Percentiles rank a stretch among this genome's conserved stretches.
Evolutionary conservation across 768 basidiomycete genomes (phyloP).

Genomic region (Termitomyces sp.): DNA sequence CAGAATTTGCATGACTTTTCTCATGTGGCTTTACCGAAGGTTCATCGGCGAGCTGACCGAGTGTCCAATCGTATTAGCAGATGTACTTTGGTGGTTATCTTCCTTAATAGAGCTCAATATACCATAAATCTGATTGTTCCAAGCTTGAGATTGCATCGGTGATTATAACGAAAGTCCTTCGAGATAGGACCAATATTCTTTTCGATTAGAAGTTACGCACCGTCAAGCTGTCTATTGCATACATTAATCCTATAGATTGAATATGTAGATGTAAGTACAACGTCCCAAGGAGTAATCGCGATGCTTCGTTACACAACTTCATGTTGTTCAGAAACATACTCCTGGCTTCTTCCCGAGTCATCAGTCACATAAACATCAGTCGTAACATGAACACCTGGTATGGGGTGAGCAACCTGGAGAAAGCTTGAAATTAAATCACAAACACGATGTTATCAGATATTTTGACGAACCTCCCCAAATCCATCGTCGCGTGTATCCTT

Average conservation of each 20-base stretch:
- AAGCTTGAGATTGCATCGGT: background rate
- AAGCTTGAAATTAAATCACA: background rate
- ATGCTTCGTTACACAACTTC: background rate
- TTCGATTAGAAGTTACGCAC: too few species aligned
- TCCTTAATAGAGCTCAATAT: background rate
- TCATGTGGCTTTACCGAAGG: background rate
- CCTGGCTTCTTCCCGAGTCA: background rate
- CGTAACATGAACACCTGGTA: constrained; percentile 2
- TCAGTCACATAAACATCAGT: constrained; percentile 6
- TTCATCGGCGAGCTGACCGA: background rate
- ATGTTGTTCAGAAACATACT: background rate
- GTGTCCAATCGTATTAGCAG: background rate
- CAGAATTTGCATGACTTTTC: too few species aligned
- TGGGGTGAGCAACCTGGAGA: background rate
- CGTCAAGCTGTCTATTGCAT: too few species aligned
- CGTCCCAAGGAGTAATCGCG: too few species aligned
- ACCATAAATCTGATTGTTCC: too few species aligned
- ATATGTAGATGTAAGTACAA: too few species aligned
- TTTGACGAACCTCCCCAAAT: background rate
- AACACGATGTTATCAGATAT: background rate
- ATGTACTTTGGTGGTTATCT: background rate
- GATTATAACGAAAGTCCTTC: too few species aligned
- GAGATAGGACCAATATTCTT: too few species aligned
- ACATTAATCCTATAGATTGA: too few species aligned
- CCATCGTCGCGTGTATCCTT: background rate